Percentiles rank a stretch among this genome's conserved stretches.
These are phyloP conservation scores for Peronospora belbahrii DNA, from an alignment of 352 stramenopile genomes.

Conservation along the genomic window DNA sequence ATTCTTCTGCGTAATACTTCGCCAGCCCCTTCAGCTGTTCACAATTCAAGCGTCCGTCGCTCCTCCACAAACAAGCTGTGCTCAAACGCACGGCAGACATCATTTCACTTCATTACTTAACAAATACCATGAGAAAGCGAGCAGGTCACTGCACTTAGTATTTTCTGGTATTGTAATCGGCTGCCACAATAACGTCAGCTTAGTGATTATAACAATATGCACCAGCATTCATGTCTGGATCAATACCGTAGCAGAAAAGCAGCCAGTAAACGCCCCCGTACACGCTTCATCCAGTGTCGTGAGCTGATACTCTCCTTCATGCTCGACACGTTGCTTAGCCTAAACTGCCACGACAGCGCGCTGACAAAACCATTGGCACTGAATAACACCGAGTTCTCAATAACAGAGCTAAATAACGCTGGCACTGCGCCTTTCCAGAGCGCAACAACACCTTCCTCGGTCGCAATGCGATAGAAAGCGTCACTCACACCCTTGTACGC, in stretches of 20 bases:
- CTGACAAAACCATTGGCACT: slow-evolving; percentile 76
- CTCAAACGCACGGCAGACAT: slow-evolving; percentile 81
- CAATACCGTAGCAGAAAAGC: slow-evolving; percentile 76
- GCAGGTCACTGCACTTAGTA: slow-evolving; percentile 79
- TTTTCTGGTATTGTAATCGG: slow-evolving; percentile 82
- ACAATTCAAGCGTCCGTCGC: slow-evolving; percentile 64
- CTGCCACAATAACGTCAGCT: slow-evolving; percentile 15
- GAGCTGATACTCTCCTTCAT: slow-evolving; percentile 48
- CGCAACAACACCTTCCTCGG: slow-evolving; percentile 56
- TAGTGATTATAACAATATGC: background rate
- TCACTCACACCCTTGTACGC: slow-evolving; percentile 58
- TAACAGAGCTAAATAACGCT: slow-evolving; percentile 79
- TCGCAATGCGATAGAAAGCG: slow-evolving; percentile 62
- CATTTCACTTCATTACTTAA: slow-evolving; percentile 82
- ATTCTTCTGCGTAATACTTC: slow-evolving; percentile 82
- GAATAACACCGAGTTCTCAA: slow-evolving; percentile 88
- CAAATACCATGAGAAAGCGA: slow-evolving; percentile 48
- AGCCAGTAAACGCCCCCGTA: slow-evolving; percentile 67
- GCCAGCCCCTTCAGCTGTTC: slow-evolving; percentile 77
- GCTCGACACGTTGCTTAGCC: slow-evolving; percentile 31
- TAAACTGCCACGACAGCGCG: slow-evolving; percentile 56
- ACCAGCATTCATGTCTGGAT: background rate
- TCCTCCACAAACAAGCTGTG: slow-evolving; percentile 68
- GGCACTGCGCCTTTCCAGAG: slow-evolving; percentile 87
- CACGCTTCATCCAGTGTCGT: slow-evolving; percentile 77